Evolutionary conservation across 2,329 filamentous ascomycete species (phyloP).

Genomic region (Nemania sp.): DNA sequence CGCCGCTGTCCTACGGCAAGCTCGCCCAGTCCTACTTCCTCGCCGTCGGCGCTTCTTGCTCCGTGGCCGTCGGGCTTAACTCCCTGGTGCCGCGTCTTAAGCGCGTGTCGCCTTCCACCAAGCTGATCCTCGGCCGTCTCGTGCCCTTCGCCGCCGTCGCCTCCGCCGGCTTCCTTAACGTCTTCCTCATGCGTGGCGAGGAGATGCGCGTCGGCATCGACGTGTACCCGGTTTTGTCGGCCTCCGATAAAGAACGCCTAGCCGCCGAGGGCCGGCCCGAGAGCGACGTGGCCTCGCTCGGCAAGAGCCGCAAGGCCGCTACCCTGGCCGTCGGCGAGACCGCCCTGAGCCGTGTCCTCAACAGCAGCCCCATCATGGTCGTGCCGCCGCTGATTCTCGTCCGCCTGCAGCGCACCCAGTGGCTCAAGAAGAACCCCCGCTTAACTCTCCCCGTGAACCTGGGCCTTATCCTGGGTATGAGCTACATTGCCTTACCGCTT

Average conservation of each 20-base stretch:
- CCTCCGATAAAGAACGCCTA: slow-evolving; percentile 65
- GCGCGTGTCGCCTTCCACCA: slow-evolving; percentile 72
- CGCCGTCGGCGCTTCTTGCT: slow-evolving; percentile 90
- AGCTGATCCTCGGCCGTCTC: slow-evolving; percentile 77
- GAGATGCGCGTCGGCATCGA: slow-evolving; percentile 94
- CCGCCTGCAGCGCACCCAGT: slow-evolving; percentile 78
- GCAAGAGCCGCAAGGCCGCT: slow-evolving; percentile 86
- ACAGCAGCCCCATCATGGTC: slow-evolving; percentile 96
- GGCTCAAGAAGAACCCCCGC: slow-evolving; percentile 76
- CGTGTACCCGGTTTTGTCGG: slow-evolving; percentile 79
- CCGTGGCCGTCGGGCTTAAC: slow-evolving; percentile 90
- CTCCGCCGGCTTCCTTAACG: slow-evolving; percentile 87
- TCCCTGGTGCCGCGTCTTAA: slow-evolving; percentile 84
- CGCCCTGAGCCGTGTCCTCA: slow-evolving; percentile 86
- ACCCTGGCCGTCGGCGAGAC: slow-evolving; percentile 91
- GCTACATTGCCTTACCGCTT: slow-evolving; percentile 84
- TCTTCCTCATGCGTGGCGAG: slow-evolving; percentile 96
- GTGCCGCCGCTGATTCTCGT: slow-evolving; percentile 86
- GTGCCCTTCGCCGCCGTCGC: slow-evolving; percentile 97
- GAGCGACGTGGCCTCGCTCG: slow-evolving; percentile 70
- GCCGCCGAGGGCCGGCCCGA: slow-evolving; percentile 62
- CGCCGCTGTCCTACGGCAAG: slow-evolving; percentile 77
- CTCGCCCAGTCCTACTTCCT: slow-evolving; percentile 89
- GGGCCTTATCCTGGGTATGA: slow-evolving; percentile 82
- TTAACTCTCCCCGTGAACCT: slow-evolving; percentile 83